Evolutionary conservation across 2,329 filamentous ascomycete species (phyloP).

Genomic region (Plectosphaerella sp.): DNA sequence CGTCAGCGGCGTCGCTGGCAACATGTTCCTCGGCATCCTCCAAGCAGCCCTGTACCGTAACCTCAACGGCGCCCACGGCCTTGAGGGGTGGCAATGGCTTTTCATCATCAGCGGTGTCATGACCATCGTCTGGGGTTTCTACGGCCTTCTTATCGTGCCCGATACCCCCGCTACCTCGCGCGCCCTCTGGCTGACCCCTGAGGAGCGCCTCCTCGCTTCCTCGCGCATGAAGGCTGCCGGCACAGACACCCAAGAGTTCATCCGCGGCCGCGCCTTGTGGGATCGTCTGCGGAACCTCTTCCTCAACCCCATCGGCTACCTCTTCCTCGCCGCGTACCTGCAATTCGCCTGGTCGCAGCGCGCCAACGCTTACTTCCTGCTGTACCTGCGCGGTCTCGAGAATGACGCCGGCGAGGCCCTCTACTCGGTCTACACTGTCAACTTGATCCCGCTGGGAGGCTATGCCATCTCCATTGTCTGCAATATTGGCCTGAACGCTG

Average conservation of each 20-base stretch:
- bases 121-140: conserved; percentile 34
- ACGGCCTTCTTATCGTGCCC: conserved; percentile 32
- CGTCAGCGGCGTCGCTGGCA: conserved; percentile 35
- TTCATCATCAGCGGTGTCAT: conserved; percentile 39
- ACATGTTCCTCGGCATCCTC: conserved; percentile 38
- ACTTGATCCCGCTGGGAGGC: conserved; percentile 22
- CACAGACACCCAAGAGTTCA: conserved; percentile 21
- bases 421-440: conserved; percentile 25
- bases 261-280: conserved; percentile 16
- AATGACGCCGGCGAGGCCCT: conserved; percentile 17
- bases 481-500: conserved; percentile 26
- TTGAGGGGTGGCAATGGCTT: conserved; percentile 40
- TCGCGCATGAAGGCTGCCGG: conserved; percentile 21
- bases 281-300: conserved; percentile 19
- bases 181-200: conserved; percentile 21
- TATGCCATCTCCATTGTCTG: conserved; percentile 28
- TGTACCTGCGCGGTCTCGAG: conserved; percentile 23
- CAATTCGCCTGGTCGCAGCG: conserved; percentile 23
- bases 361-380: conserved; percentile 27
- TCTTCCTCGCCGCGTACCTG: conserved; percentile 22
- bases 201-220: conserved; percentile 19
- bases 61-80: conserved; percentile 33
- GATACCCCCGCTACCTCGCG: conserved; percentile 23
- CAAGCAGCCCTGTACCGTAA: conserved; percentile 35
- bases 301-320: conserved; percentile 22